Evolutionary conservation across 805 yeast species (phyloP), one percentile per base, ranked within the genome.

Genomic region (Candida ipomoeae): DNA sequence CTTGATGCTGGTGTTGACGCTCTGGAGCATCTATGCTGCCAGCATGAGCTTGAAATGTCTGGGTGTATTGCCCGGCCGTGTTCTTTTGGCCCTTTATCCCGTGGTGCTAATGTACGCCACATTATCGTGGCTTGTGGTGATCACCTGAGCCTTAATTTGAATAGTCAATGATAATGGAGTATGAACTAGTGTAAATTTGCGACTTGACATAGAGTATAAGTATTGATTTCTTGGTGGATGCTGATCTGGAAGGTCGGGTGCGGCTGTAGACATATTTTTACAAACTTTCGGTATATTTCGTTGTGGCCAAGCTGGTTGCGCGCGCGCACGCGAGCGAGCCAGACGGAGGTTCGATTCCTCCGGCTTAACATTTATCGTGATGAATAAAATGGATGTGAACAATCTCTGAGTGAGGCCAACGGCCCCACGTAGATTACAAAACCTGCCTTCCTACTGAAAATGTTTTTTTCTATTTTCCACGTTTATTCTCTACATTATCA

Each of bases 11-110:
- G 56, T 79, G 3, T 68, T 82, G 51, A 77, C 79, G 20, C 65
- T 74, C 2, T 84, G 90, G 90, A 80, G 87, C 35, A 67, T 81
- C 2, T 83, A 79, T 62, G 81, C 87, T 6, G 86, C 86, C 5
- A 73, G 77, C 18, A 72, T 82, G 62, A 82, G 85, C 43, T 72
- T 84, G 50, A 79, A 80, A 58, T 79, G 82, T 56, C 79, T 84
- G 23, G 89, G 89, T 1, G 88, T 84, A 1, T 67, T 79, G 15
- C 83, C 84, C 3, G 81, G 84, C 3, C 68, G 88, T 51, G 77
- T 82, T 8, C 68, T 82, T 31, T 65, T 84, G 52, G 89, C 89
- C 0, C 71, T 81, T 8, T 84, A 81, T 56, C 90, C 90, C 0
- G 81, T 85, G 26, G 84, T 78, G 3, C 69, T 85, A 54, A 77